These are phyloP conservation scores for Corchorus olitorius DNA, from an alignment of 345 rosid species.

Conservation along the genomic window DNA sequence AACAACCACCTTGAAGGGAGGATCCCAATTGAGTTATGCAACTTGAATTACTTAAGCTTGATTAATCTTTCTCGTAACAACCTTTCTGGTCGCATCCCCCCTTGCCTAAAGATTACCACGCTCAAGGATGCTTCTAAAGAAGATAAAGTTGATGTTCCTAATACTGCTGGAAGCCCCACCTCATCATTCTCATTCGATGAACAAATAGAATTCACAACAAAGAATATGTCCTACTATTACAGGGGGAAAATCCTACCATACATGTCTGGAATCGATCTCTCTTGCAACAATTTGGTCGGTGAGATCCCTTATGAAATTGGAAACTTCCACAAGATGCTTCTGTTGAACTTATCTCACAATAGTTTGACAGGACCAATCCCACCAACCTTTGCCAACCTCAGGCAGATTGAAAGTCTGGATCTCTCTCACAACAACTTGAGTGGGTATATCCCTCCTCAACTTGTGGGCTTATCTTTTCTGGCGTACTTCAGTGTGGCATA, in stretches of 20 bases:
- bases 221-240: constrained; percentile 20
- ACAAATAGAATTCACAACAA: constrained; percentile 21
- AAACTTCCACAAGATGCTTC: neutral
- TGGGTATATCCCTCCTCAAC: constrained; percentile 24
- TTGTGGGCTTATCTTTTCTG: neutral
- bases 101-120: constrained; percentile 7
- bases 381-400: constrained; percentile 17
- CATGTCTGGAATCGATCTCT: constrained; percentile 35
- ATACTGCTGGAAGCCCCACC: neutral
- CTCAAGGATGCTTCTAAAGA: neutral
- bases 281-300: constrained; percentile 27
- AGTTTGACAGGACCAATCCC: constrained; percentile 27
- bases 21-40: constrained; percentile 24
- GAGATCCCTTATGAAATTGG: constrained; percentile 19
- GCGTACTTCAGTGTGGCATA: constrained; percentile 26
- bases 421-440: constrained; percentile 30
- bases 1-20: constrained; percentile 27
- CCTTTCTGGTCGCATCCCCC: constrained; percentile 13
- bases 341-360: constrained; percentile 27
- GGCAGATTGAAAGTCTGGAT: constrained; percentile 33
- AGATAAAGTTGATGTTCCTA: neutral
- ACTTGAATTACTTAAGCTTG: constrained; percentile 8
- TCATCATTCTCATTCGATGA: neutral
- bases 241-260: neutral
- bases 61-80: constrained; percentile 33